phyloP scores from a whole-genome alignment of 129 eudicot genomes.

The Centella asiatica region DNA sequence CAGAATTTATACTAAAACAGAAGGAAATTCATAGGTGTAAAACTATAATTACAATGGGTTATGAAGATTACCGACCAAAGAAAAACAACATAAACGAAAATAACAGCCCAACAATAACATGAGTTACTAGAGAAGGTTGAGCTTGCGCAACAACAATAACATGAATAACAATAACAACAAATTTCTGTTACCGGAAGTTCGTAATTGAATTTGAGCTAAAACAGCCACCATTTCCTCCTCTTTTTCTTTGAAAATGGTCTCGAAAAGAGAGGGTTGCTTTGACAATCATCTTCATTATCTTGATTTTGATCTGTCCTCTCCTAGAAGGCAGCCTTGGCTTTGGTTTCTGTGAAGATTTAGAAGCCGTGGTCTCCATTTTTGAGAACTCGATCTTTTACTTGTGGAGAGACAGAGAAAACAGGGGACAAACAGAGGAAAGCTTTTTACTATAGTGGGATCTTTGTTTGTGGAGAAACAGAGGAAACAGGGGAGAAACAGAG shows the following conservation, averaged over 20 bases:
- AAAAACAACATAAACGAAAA: too few species aligned
- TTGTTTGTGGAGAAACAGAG: not conserved
- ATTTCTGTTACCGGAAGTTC: too few species aligned
- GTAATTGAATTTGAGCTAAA: not conserved
- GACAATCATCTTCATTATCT: not conserved
- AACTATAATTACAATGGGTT: too few species aligned
- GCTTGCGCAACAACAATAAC: too few species aligned
- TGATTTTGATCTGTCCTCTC: conserved; percentile 19
- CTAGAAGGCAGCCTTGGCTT: conserved; percentile 2
- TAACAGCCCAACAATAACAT: too few species aligned
- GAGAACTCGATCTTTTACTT: not conserved
- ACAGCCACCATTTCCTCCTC: not conserved
- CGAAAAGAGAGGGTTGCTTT: not conserved
- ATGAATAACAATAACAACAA: too few species aligned
- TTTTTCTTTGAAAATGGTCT: not conserved
- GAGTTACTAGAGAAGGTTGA: too few species aligned
- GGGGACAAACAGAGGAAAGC: not conserved
- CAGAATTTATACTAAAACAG: too few species aligned
- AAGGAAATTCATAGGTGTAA: too few species aligned
- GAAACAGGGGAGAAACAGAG: not conserved
- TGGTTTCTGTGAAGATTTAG: not conserved
- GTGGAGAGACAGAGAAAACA: not conserved
- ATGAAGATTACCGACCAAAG: too few species aligned
- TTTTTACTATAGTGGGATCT: not conserved
- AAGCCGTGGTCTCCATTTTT: not conserved